Evolutionary conservation across 2,329 filamentous ascomycete genomes (phyloP), one percentile per base, ranked within the genome.

Genomic region (Amauroascus verrucosus): DNA sequence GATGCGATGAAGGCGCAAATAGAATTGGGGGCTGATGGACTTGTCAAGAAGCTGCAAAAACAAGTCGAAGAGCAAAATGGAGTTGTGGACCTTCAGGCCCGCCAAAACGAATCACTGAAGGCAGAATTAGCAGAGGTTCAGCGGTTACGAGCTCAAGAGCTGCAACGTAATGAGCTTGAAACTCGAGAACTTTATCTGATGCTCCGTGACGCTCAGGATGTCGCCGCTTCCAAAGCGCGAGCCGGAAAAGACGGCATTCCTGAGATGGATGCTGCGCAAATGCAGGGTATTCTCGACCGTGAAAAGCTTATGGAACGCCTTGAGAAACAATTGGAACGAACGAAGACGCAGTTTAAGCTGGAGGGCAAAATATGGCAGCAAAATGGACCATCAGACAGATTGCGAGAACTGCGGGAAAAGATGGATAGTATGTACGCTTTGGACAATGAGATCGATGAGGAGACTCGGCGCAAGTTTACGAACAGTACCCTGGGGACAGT

Each of bases 101-200:
- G 93, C 53, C 91, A 95, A 66, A 86, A 85, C 6, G 91, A 96
- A 58, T 81, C 85, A 4, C 76, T 95, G 63, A 96, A 95, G 70
- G 85, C 87, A 8, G 93, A 98, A 65, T 75, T 97, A 56, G 86
- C 88, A 20, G 90, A 88, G 62, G 73, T 95, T 53, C 89, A 95
- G 68, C 83, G 88, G 13, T 74, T 96, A 58, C 81, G 91, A 56
- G 86, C 87, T 16, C 90, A 94, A 68, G 91, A 97, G 67, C 79
- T 94, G 33, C 93, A 97, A 70, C 81, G 93, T 50, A 95, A 95
- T 64, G 93, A 98, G 71, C 75, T 98, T 28, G 93, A 98, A 72
- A 97, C 91, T 1, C 80, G 93, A 72, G 93, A 98, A 70, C 74
- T 98, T 20, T 98, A 97, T 69, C 84, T 98, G 54, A 98, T 98